phyloP scores from a whole-genome alignment of 2,329 filamentous ascomycete species.

The Venturia oleaginea region DNA sequence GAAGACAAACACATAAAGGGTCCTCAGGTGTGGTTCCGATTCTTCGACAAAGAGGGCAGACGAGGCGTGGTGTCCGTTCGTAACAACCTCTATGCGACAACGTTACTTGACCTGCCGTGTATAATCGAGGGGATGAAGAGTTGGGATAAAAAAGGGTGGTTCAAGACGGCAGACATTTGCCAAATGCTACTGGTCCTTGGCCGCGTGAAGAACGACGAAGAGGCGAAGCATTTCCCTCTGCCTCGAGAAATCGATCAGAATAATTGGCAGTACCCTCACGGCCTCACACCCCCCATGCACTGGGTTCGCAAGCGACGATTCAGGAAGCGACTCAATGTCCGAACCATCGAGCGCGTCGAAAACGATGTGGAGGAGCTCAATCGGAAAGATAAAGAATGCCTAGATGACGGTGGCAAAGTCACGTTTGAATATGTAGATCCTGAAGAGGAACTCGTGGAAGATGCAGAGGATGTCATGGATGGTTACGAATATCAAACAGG shows the following conservation, averaged over 20 bases:
- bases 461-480: conserved; percentile 24
- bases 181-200: conserved; percentile 81
- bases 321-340: conserved; percentile 70
- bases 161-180: conserved; percentile 80
- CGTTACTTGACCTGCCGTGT: conserved; percentile 74
- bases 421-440: conserved; percentile 24
- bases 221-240: conserved; percentile 46
- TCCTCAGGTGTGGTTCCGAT: conserved; percentile 71
- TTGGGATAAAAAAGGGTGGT: conserved; percentile 80
- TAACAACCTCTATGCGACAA: conserved; percentile 63
- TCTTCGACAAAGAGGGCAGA: conserved; percentile 63
- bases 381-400: conserved; percentile 51
- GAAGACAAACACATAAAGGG: conserved; percentile 37
- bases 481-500: conserved; percentile 39
- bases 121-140: conserved; percentile 89
- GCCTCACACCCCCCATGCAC: conserved; percentile 79
- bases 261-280: conserved; percentile 69
- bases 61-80: conserved; percentile 65
- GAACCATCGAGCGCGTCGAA: conserved; percentile 79
- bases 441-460: conserved; percentile 24
- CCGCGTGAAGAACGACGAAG: conserved; percentile 48
- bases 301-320: conserved; percentile 76
- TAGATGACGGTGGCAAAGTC: conserved; percentile 27
- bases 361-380: conserved; percentile 67
- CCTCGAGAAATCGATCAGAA: conserved; percentile 62